phyloP scores from a whole-genome alignment of 805 yeast species.

The Komagataella populi region DNA sequence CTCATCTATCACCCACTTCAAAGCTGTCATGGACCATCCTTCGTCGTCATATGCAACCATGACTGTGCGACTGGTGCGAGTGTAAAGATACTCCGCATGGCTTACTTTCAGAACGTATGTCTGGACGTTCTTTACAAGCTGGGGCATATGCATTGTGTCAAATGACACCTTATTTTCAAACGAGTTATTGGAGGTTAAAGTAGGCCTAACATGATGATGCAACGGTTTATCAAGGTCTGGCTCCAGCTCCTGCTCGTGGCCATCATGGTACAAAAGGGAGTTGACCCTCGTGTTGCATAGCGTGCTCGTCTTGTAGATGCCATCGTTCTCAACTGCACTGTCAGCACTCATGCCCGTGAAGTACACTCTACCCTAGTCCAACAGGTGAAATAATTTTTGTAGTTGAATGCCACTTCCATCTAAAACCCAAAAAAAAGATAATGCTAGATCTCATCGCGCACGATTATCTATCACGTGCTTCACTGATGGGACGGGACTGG shows the following conservation, averaged over 20 bases:
- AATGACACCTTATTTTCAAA: background rate
- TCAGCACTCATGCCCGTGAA: background rate
- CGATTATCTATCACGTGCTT: no score
- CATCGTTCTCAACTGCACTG: background rate
- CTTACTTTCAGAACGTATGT: conserved; percentile 14
- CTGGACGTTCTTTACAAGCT: background rate
- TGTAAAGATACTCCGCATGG: conserved; percentile 21
- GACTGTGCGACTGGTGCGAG: conserved; percentile 25
- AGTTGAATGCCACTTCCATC: background rate
- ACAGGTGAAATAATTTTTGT: no score
- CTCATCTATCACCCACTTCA: conserved; percentile 31
- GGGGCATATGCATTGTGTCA: background rate
- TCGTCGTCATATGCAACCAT: conserved; percentile 29
- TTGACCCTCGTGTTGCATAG: background rate
- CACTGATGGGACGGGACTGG: background rate
- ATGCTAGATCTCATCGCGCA: background rate
- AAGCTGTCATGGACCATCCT: conserved; percentile 25
- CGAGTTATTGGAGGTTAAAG: background rate
- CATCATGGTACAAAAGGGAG: background rate
- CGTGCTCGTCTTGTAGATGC: background rate
- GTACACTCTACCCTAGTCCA: no score
- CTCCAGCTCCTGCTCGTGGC: background rate
- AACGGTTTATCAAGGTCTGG: background rate
- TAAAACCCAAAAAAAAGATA: background rate
- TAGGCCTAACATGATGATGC: background rate